phyloP scores from a whole-genome alignment of 768 basidiomycete species.

The Serendipita sp. region DNA sequence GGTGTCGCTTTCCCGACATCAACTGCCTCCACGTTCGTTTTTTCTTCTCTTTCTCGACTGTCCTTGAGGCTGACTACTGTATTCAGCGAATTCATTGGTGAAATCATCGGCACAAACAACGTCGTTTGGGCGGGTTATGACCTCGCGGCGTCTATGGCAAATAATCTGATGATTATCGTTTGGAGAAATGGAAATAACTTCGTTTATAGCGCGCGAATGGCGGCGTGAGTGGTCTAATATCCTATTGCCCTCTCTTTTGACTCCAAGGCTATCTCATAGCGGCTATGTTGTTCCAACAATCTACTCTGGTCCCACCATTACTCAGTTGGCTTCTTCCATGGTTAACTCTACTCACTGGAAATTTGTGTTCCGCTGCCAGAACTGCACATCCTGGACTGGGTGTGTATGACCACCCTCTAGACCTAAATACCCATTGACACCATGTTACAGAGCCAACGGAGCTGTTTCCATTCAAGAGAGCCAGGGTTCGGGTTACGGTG shows the following conservation, averaged over 20 bases:
- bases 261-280: conserved; percentile 17
- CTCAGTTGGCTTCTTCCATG: conserved; percentile 28
- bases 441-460: too few relatives aligned
- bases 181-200: conserved; percentile 42
- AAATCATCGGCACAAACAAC: conserved; percentile 39
- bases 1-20: background rate
- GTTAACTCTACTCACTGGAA: conserved; percentile 50
- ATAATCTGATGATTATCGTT: conserved; percentile 40
- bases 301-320: conserved; percentile 35
- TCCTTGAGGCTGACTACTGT: background rate
- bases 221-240: conserved; percentile 29
- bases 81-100: conserved; percentile 38
- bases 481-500: conserved; percentile 8
- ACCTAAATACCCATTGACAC: background rate
- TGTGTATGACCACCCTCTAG: conserved; percentile 17
- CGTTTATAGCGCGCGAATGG: conserved; percentile 35
- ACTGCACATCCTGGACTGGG: conserved; percentile 31
- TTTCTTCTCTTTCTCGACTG: background rate
- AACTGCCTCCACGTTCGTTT: background rate
- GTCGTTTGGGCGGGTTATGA: conserved; percentile 39
- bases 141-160: conserved; percentile 38
- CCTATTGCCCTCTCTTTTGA: background rate
- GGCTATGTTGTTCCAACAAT: conserved; percentile 35
- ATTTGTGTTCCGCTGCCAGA: conserved; percentile 51
- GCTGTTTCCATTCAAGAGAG: too few relatives aligned